Percentiles rank a stretch among this genome's conserved stretches.
phyloP scores from a whole-genome alignment of 2,329 filamentous ascomycete species.

The Phyllosticta capitalensis region DNA sequence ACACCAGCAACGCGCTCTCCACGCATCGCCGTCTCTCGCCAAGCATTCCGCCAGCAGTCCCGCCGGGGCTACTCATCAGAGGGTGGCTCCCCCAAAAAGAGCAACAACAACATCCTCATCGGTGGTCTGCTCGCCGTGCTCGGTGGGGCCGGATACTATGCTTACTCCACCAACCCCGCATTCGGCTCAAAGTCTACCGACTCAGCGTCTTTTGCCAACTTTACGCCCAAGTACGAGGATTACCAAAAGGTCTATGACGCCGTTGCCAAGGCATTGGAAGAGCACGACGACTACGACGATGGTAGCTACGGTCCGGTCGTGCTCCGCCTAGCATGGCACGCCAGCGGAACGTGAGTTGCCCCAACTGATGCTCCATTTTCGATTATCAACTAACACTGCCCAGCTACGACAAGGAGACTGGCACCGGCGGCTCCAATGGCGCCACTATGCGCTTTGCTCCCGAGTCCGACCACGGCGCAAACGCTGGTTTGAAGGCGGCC shows the following conservation, averaged over 20 bases:
- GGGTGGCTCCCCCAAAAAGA: conserved; percentile 16
- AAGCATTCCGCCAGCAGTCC: conserved; percentile 54
- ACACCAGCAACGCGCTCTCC: conserved; percentile 38
- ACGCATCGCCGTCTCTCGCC: conserved; percentile 37
- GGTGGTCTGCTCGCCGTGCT: conserved; percentile 49
- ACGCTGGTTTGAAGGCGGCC: conserved; percentile 77
- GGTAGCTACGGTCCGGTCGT: conserved; percentile 91
- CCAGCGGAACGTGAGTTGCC: conserved; percentile 59
- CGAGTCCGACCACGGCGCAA: conserved; percentile 84
- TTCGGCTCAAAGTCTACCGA: neutral
- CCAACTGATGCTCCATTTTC: neutral
- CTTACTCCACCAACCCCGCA: conserved; percentile 37
- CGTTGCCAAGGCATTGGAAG: conserved; percentile 68
- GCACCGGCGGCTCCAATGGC: conserved; percentile 88
- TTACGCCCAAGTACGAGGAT: conserved; percentile 71
- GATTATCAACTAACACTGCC: conserved; percentile 13
- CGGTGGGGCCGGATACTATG: conserved; percentile 57
- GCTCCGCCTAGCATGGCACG: conserved; percentile 87
- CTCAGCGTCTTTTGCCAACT: conserved; percentile 33
- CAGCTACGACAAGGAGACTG: conserved; percentile 70
- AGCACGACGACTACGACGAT: conserved; percentile 93
- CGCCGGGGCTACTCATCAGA: conserved; percentile 64
- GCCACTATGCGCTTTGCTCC: conserved; percentile 94
- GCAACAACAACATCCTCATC: conserved; percentile 44
- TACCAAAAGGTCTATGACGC: conserved; percentile 94